Conservation (phyloP, 257 asterid species). For the Jacaranda copaia region DNA sequence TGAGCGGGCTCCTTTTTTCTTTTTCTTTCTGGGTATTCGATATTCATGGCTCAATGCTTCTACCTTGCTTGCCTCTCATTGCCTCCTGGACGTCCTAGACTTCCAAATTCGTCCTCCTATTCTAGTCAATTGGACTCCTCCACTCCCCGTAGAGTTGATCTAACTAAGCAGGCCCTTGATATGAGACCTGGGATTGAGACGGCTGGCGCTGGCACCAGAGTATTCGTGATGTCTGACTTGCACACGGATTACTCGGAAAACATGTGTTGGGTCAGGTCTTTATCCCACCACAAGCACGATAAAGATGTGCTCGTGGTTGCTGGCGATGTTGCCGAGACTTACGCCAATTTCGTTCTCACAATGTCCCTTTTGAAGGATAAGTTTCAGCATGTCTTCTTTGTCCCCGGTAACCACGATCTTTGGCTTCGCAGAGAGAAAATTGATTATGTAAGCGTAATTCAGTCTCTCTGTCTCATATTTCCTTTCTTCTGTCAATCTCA, state of each 20-base stretch:
- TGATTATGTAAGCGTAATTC: constrained; percentile 50
- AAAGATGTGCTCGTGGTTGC: constrained; percentile 77
- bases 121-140: constrained; percentile 31
- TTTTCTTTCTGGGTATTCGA: neutral
- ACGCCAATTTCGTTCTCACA: constrained; percentile 57
- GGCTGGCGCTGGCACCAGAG: constrained; percentile 43
- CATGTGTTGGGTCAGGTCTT: constrained; percentile 70
- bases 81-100: constrained; percentile 35
- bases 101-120: constrained; percentile 12
- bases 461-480: neutral
- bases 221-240: constrained; percentile 80
- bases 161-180: constrained; percentile 25
- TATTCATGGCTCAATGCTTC: constrained; percentile 49
- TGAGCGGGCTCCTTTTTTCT: neutral
- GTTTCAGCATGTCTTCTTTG: constrained; percentile 73
- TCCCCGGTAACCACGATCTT: constrained; percentile 91
- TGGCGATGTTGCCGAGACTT: constrained; percentile 92
- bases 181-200: constrained; percentile 57
- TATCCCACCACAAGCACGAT: constrained; percentile 39
- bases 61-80: constrained; percentile 39
- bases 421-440: constrained; percentile 76
- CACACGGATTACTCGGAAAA: constrained; percentile 83
- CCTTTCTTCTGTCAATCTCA: neutral
- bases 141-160: constrained; percentile 20
- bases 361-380: constrained; percentile 78